A percentile compares a stretch with the other conserved stretches of the same genome.
Conservation (phyloP, 2,329 filamentous ascomycete species). For the Colletotrichum phormii region DNA sequence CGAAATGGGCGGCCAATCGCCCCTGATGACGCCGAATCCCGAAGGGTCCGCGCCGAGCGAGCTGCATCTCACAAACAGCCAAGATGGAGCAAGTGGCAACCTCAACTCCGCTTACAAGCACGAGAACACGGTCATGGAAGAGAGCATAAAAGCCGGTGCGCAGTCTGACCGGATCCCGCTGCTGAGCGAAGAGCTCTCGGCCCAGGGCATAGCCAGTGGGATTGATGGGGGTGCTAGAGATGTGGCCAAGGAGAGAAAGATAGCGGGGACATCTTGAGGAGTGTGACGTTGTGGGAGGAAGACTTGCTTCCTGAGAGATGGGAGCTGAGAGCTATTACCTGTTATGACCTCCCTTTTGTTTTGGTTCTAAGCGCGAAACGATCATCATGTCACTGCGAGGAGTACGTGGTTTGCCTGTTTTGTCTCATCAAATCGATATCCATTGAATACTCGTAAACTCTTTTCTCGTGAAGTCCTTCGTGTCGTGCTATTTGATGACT, state of each 20-base stretch:
- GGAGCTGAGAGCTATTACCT: neutral
- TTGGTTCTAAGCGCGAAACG: neutral
- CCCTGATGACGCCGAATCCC: conserved; percentile 51
- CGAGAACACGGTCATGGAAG: conserved; percentile 35
- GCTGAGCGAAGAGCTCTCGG: conserved; percentile 59
- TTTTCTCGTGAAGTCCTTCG: neutral
- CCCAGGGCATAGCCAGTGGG: conserved; percentile 50
- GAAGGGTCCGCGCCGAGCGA: conserved; percentile 29
- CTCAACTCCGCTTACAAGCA: conserved; percentile 23
- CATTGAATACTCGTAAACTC: neutral
- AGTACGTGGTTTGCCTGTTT: neutral
- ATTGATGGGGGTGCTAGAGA: conserved; percentile 59
- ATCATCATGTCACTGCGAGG: neutral
- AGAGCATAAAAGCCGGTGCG: conserved; percentile 43
- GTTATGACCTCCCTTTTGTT: neutral
- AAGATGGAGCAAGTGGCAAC: conserved; percentile 35
- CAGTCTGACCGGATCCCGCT: conserved; percentile 65
- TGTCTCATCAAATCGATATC: neutral
- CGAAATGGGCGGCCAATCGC: conserved; percentile 56
- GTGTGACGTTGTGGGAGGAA: neutral
- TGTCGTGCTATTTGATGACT: neutral
- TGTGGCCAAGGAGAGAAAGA: conserved; percentile 60
- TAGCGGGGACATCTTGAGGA: conserved; percentile 22
- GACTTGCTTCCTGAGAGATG: neutral
- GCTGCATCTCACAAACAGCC: conserved; percentile 21